Percentiles rank a stretch among this genome's conserved stretches.
Evolutionary conservation across 768 basidiomycete species (phyloP).

Genomic region (Phaffia tasmanica): DNA sequence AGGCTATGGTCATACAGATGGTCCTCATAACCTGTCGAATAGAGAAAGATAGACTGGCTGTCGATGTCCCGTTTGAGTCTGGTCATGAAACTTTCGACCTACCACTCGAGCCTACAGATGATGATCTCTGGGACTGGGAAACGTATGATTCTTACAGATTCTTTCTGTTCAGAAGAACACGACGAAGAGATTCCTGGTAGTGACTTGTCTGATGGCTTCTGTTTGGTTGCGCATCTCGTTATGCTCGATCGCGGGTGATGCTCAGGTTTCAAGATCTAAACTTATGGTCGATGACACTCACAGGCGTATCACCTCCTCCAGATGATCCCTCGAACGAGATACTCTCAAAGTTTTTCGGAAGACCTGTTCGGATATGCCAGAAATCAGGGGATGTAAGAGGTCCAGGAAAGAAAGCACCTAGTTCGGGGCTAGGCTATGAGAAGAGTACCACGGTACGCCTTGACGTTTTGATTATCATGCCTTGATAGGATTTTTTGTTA

Average conservation of each 20-base stretch:
- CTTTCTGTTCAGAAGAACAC: background rate
- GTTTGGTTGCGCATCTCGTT: background rate
- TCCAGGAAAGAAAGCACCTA: conserved; percentile 10
- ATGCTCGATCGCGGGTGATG: background rate
- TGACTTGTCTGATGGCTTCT: background rate
- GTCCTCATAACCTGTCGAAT: conserved; percentile 11
- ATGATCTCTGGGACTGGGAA: background rate
- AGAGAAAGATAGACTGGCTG: background rate
- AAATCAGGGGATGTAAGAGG: background rate
- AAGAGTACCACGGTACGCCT: too few species aligned
- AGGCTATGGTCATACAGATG: conserved; percentile 1
- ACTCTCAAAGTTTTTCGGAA: conserved; percentile 9
- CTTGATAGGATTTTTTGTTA: too few species aligned
- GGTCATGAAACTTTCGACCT: background rate
- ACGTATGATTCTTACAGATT: background rate
- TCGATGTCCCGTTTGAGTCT: background rate
- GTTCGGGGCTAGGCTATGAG: too few species aligned
- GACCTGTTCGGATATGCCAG: conserved; percentile 10
- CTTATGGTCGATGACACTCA: conserved; percentile 14
- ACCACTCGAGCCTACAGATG: background rate
- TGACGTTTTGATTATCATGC: too few species aligned
- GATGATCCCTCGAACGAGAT: conserved; percentile 1
- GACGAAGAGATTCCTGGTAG: background rate
- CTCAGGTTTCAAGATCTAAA: conserved; percentile 1
- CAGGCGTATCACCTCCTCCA: conserved; percentile 13